Evolutionary conservation across 2,329 filamentous ascomycete species (phyloP).

Genomic region (Botryotinia globosa): DNA sequence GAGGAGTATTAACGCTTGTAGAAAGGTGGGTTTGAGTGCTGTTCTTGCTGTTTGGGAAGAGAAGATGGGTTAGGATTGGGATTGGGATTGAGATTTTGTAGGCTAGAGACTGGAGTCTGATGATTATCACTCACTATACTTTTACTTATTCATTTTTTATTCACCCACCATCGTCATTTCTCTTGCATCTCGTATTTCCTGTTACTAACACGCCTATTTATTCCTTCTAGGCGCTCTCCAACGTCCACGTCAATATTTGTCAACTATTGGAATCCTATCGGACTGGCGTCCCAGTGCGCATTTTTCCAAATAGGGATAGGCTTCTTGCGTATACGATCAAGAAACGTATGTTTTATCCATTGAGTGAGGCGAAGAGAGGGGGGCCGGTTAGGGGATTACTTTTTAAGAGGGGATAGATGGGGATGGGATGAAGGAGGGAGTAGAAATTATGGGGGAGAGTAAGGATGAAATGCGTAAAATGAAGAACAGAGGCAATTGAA

Average conservation of each 20-base stretch:
- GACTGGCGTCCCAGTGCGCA: background rate
- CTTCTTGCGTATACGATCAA: background rate
- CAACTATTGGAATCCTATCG: background rate
- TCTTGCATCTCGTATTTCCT: background rate
- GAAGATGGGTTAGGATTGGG: no score
- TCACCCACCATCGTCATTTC: rapidly evolving
- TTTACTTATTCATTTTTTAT: background rate
- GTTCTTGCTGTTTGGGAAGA: background rate
- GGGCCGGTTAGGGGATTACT: background rate
- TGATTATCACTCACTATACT: background rate
- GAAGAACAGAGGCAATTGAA: background rate
- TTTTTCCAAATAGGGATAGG: background rate
- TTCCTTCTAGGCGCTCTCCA: background rate
- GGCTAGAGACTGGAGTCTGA: background rate
- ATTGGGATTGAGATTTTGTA: background rate
- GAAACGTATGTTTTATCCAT: background rate
- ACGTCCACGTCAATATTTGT: conserved; percentile 6
- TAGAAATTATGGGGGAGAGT: background rate
- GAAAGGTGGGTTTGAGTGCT: background rate
- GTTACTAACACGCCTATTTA: background rate
- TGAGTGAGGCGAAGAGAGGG: background rate
- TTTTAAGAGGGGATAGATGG: background rate
- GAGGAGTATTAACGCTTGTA: background rate
- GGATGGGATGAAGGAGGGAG: background rate
- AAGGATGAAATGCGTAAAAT: background rate